phyloP scores from a whole-genome alignment of 139 green algal genomes.

The Diplosphaera chodatii region DNA sequence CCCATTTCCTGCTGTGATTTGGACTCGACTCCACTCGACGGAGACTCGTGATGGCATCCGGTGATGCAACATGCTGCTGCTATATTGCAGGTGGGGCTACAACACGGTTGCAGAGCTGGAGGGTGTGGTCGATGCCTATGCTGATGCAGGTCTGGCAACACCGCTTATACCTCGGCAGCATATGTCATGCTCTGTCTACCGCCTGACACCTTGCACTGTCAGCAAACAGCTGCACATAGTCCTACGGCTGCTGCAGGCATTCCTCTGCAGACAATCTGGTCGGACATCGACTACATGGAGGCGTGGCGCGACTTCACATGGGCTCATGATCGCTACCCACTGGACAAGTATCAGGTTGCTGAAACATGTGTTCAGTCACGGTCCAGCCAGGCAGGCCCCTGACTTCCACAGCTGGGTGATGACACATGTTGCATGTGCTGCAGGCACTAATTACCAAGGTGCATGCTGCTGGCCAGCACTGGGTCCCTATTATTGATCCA shows the following conservation, averaged over 20 bases:
- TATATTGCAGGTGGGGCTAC: conserved; percentile 68
- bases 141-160: conserved; percentile 18
- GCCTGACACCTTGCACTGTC: too few species aligned
- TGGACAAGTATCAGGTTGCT: conserved; percentile 28
- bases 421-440: not conserved
- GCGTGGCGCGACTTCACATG: conserved; percentile 67
- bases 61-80: too few species aligned
- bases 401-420: too few species aligned
- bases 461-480: conserved; percentile 35
- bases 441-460: conserved; percentile 46
- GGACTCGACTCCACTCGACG: too few species aligned
- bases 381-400: too few species aligned
- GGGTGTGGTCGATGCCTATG: conserved; percentile 53
- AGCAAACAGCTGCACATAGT: too few species aligned
- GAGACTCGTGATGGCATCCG: conserved; percentile 49
- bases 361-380: too few species aligned
- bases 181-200: too few species aligned
- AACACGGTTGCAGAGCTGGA: conserved; percentile 36
- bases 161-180: too few species aligned
- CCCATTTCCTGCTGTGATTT: too few species aligned
- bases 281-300: conserved; percentile 71
- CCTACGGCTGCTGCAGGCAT: too few species aligned
- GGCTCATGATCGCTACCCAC: conserved; percentile 29
- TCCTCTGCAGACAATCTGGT: conserved; percentile 66
- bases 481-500: conserved; percentile 57